phyloP scores from a whole-genome alignment of 2,329 filamentous ascomycete species.

The Cercospora sp. region DNA sequence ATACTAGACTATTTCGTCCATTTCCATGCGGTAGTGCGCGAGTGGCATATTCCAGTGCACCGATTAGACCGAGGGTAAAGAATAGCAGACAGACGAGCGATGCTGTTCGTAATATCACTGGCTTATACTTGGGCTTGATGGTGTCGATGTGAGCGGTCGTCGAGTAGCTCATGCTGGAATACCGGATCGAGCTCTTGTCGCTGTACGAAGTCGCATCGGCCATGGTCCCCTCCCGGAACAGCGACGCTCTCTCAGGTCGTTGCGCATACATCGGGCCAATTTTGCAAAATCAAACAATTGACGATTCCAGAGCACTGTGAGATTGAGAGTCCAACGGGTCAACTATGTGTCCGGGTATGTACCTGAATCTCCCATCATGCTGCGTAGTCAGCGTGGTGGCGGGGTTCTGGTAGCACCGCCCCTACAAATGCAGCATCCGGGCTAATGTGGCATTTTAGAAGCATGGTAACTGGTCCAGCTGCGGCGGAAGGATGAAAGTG shows the following conservation, averaged over 20 bases:
- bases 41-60: constrained; percentile 20
- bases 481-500: neutral
- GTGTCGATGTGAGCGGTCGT: neutral
- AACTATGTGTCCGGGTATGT: neutral
- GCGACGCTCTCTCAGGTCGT: neutral
- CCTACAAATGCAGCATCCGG: neutral
- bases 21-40: constrained; percentile 17
- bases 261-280: neutral
- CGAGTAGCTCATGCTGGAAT: neutral
- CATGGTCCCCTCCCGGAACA: neutral
- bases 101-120: constrained; percentile 20
- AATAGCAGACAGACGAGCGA: constrained; percentile 20
- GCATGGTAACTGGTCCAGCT: neutral
- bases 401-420: neutral
- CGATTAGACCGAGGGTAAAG: constrained; percentile 20
- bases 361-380: neutral
- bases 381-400: neutral
- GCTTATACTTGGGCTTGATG: constrained; percentile 23
- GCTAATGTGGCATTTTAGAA: neutral
- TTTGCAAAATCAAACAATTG: neutral
- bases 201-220: neutral
- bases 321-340: neutral
- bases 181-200: neutral
- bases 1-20: neutral
- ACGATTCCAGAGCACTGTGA: neutral